Evolutionary conservation across 2,329 filamentous ascomycete genomes (phyloP).

Genomic region (Mycosphaerella arachidis): DNA sequence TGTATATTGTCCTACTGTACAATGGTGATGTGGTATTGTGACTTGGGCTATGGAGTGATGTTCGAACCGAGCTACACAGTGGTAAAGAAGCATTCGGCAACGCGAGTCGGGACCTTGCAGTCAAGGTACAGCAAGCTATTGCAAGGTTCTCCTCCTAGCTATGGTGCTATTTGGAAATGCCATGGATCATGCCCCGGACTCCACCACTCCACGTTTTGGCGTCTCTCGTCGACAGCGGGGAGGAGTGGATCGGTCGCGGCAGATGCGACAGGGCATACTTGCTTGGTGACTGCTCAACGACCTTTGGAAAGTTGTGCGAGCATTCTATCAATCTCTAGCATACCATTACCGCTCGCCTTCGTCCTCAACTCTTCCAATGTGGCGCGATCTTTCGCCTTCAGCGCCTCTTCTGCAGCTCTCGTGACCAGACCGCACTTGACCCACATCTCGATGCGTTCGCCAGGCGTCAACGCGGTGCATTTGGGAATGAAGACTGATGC

Average conservation of each 20-base stretch:
- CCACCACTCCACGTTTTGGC: background rate
- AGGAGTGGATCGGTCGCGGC: background rate
- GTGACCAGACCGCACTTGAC: constrained; percentile 88
- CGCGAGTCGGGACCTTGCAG: background rate
- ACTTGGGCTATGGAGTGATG: background rate
- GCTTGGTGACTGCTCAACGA: constrained; percentile 12
- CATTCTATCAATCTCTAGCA: constrained; percentile 78
- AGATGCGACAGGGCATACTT: background rate
- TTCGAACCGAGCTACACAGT: background rate
- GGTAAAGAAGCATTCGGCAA: background rate
- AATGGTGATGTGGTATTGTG: background rate
- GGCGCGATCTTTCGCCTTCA: constrained; percentile 72
- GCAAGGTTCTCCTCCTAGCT: background rate
- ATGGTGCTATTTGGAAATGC: background rate
- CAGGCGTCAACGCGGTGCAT: constrained; percentile 65
- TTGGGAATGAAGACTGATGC: constrained; percentile 83
- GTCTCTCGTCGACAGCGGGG: background rate
- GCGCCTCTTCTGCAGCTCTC: constrained; percentile 87
- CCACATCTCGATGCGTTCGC: constrained; percentile 83
- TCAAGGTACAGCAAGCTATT: background rate
- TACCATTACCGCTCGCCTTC: constrained; percentile 65
- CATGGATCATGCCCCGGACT: background rate
- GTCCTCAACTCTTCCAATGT: constrained; percentile 68
- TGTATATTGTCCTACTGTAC: background rate
- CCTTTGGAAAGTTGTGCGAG: constrained; percentile 47